Conservation (phyloP, 495 filamentous ascomycete genomes). For the Glutinoglossum americanum region DNA sequence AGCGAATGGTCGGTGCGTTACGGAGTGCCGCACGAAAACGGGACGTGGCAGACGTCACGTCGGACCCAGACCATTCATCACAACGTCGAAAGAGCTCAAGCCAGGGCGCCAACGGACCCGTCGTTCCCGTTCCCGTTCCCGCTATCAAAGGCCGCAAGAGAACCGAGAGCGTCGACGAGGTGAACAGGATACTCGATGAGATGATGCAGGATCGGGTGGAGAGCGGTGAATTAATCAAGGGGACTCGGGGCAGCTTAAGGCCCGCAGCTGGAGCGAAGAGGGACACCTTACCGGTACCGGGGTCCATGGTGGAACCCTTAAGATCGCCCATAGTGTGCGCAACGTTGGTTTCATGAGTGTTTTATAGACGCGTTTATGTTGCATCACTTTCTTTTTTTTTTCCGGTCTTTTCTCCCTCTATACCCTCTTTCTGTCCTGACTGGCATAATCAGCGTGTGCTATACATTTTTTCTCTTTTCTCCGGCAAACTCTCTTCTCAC, state of each 20-base stretch:
- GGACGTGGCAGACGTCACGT: constrained; percentile 50
- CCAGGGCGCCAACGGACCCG: neutral
- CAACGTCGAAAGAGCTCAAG: constrained; percentile 17
- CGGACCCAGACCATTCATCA: constrained; percentile 13
- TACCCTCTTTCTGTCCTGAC: no score
- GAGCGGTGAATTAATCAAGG: constrained; percentile 38
- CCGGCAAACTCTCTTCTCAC: no score
- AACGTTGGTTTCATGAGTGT: neutral
- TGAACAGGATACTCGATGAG: constrained; percentile 75
- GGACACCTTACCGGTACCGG: neutral
- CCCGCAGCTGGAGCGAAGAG: constrained; percentile 14
- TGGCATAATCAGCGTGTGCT: no score
- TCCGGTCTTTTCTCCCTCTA: neutral
- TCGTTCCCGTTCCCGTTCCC: constrained; percentile 4
- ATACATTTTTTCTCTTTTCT: no score
- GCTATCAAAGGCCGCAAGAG: constrained; percentile 18
- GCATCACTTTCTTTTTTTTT: no score
- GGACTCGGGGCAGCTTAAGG: constrained; percentile 32
- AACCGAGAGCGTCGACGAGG: constrained; percentile 55
- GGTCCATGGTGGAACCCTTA: constrained; percentile 1
- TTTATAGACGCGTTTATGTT: no score
- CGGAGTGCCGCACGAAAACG: constrained; percentile 72
- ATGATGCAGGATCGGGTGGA: constrained; percentile 84
- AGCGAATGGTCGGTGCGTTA: constrained; percentile 75
- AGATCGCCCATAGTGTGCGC: neutral